Evolutionary conservation across 2,329 filamentous ascomycete genomes (phyloP), one percentile per base, ranked within the genome.

Genomic region (Fusarium irregulare): DNA sequence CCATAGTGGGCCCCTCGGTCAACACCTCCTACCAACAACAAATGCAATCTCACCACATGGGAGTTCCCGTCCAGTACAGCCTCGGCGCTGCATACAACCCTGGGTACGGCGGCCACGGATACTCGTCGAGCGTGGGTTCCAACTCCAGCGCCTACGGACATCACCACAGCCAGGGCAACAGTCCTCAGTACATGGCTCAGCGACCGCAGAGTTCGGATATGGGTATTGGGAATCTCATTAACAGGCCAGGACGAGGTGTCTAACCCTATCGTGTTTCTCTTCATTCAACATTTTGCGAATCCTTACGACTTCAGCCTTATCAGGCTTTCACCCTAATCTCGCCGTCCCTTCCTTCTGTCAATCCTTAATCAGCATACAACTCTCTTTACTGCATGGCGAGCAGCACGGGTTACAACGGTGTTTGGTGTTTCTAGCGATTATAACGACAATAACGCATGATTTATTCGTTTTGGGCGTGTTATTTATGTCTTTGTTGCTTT

Each of bases 151-250:
- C 79, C 2, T 78, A 79, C 27, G 71, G 72, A 16, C 70, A 76
- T 57, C 71, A 71, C 6, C 71, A 60, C 42, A 75, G 74, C 54
- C 80, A 82, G 68, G 80, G 79, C 13, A 79, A 78, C 28, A 85
- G 84, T 60, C 83, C 84, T 4, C 64, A 72, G 5, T 87, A 87
- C 61, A 75, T 86, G 78, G 79, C 72, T 11, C 82, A 83, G 69
- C 78, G 87, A 44, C 80, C 88, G 57, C 81, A 87, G 8, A 86
- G 85, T 67, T 84, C 85, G 50, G 87, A 89, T 71, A 89, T 90
- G 87, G 87, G 86, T 25, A 89, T 90, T 71, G 85, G 85, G 54
- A 81, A 85, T 53, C 85, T 89, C 62, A 87, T 89, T 71, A 87
- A 89, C 77, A 82, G 85, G 25, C 81, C 84, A 16, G 75, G 77